Conservation (phyloP, 2,329 filamentous ascomycete genomes). For the Ceratocystis eucalypticola region DNA sequence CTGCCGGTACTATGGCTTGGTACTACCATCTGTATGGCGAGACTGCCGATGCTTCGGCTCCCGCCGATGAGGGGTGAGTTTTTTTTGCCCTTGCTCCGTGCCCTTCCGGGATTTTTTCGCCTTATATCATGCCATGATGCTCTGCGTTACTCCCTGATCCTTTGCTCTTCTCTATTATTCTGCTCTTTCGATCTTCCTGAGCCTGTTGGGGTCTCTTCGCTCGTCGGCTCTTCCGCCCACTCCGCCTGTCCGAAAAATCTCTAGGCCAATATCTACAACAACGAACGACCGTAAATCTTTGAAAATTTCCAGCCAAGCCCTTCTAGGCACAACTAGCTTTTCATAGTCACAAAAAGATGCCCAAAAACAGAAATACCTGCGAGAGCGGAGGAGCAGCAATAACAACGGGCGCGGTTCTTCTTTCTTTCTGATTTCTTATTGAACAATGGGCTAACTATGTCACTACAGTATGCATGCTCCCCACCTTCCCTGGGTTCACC, state of each 20-base stretch:
- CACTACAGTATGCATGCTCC: conserved; percentile 68
- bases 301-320: too few relatives aligned
- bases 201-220: background rate
- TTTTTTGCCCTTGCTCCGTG: background rate
- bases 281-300: too few relatives aligned
- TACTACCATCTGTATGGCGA: conserved; percentile 95
- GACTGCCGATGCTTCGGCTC: conserved; percentile 76
- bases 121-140: background rate
- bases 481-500: conserved; percentile 89
- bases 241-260: background rate
- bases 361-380: background rate
- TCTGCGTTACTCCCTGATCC: background rate
- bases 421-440: too few relatives aligned
- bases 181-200: background rate
- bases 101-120: conserved; percentile 10
- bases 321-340: too few relatives aligned
- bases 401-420: background rate
- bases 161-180: background rate
- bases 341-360: background rate
- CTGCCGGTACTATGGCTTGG: conserved; percentile 84
- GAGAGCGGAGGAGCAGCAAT: too few relatives aligned
- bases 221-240: background rate
- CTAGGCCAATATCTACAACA: background rate
- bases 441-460: conserved; percentile 24
- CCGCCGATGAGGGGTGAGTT: conserved; percentile 95